phyloP scores from a whole-genome alignment of 139 green algal genomes.

The Chara braunii region DNA sequence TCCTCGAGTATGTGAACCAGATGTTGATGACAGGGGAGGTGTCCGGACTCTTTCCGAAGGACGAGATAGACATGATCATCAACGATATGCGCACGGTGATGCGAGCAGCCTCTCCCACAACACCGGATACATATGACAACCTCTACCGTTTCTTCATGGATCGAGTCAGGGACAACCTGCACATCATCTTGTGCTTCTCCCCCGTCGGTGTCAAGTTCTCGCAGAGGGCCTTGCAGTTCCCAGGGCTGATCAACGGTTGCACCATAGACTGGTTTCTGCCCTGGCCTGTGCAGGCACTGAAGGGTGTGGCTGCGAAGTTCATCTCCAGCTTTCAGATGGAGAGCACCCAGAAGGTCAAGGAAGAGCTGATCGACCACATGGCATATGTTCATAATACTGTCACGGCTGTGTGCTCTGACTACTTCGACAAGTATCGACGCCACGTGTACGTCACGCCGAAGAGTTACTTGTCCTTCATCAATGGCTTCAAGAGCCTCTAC shows the following conservation, averaged over 20 bases:
- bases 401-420: slow-evolving; percentile 73
- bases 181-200: slow-evolving; percentile 86
- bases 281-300: slow-evolving; percentile 64
- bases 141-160: slow-evolving; percentile 86
- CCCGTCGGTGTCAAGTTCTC: slow-evolving; percentile 81
- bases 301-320: slow-evolving; percentile 71
- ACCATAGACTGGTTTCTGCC: slow-evolving; percentile 90
- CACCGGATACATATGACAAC: slow-evolving; percentile 80
- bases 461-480: slow-evolving; percentile 84
- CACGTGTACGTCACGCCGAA: slow-evolving; percentile 90
- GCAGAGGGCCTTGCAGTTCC: slow-evolving; percentile 79
- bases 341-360: slow-evolving; percentile 55
- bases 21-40: slow-evolving; percentile 88
- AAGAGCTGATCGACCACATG: slow-evolving; percentile 69
- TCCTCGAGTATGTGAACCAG: slow-evolving; percentile 97
- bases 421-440: slow-evolving; percentile 78
- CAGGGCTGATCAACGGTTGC: slow-evolving; percentile 85
- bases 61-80: slow-evolving; percentile 87
- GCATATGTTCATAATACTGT: slow-evolving; percentile 73
- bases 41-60: slow-evolving; percentile 82
- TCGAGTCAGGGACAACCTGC: slow-evolving; percentile 80
- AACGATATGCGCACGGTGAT: slow-evolving; percentile 76
- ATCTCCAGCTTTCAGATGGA: slow-evolving; percentile 81
- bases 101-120: slow-evolving; percentile 45
- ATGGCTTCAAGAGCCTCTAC: slow-evolving; percentile 83